These are phyloP conservation scores for Neofusicoccum kwambonambiense DNA, from an alignment of 2,329 filamentous ascomycete genomes.

Conservation along the genomic window DNA sequence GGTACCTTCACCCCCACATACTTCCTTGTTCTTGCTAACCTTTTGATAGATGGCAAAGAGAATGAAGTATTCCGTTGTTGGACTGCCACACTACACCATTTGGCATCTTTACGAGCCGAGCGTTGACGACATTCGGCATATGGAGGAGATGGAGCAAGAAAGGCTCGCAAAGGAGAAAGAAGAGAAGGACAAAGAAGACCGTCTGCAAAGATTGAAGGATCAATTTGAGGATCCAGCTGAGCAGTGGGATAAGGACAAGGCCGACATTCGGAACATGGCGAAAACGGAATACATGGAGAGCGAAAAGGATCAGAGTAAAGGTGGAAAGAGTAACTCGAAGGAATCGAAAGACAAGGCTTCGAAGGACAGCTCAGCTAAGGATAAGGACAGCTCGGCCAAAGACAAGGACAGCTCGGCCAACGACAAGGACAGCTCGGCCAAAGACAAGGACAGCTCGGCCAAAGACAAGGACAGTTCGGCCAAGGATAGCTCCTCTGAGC, in stretches of 20 bases:
- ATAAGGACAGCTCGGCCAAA: background rate
- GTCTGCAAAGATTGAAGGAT: slow-evolving; percentile 74
- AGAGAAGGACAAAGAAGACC: slow-evolving; percentile 70
- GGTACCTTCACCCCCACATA: slow-evolving; percentile 51
- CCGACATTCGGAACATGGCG: slow-evolving; percentile 68
- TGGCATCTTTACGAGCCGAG: slow-evolving; percentile 99
- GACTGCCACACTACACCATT: slow-evolving; percentile 94
- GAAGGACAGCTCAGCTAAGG: background rate
- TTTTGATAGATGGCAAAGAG: slow-evolving; percentile 83
- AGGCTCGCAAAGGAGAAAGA: slow-evolving; percentile 75
- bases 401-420: background rate
- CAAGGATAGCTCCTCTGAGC: background rate
- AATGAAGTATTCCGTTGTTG: slow-evolving; percentile 94
- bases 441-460: background rate
- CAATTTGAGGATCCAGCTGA: slow-evolving; percentile 72
- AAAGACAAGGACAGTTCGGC: background rate
- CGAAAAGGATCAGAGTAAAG: slow-evolving; percentile 32
- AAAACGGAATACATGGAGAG: slow-evolving; percentile 53
- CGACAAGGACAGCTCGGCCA: background rate
- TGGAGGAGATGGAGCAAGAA: slow-evolving; percentile 98
- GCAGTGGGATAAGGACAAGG: slow-evolving; percentile 91
- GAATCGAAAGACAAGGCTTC: background rate
- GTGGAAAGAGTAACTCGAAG: background rate
- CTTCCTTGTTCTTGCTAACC: slow-evolving; percentile 26
- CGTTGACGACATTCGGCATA: slow-evolving; percentile 93